Base-by-base conservation (phyloP, 1,284 basidiomycete species). In the Malassezia psittaci region DNA sequence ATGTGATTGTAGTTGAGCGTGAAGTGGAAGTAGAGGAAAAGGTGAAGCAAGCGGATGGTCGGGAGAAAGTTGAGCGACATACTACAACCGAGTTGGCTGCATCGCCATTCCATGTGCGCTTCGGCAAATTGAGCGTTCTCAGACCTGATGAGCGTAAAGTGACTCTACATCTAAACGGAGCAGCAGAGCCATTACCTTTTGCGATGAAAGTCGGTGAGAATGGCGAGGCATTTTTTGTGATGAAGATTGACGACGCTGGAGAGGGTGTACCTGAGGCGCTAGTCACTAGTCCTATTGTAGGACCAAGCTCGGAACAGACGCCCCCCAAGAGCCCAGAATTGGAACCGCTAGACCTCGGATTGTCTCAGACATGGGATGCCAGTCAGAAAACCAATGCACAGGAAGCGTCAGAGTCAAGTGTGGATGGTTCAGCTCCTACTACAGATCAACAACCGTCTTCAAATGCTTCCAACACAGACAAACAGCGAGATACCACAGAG, bases 151-250 rank as follows among this genome's bases (percentile, higher is more conserved):
- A 98, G 78, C 93, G 96, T 79, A 89, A 89, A 80, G 88, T 68
- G 19, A 65, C 67, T 29, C 61, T 64, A 34, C 69, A 64, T 43
- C 60, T 74, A 41, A 74, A 74, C 61, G 62, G 61, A 51, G 65
- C 66, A 0, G 54, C 66, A n/a, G 68, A 74, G 33, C 81, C 81
- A 10, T 84, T 90, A 49, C 93, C 93, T 2, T 98, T 90, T 75
- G 83, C 82, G 71, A 99, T 99, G 94, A 98, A 99, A 79, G 91
- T 98, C 63, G 90, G 90, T 41, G 93, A 98, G 60, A 88, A 91
- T 1, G 94, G 94, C 16, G 94, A 99, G 77, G 94, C 93, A 0
- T 98, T 98, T 79, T 98, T 98, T 70, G 87, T 99, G 38, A 88
- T 98, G 65, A 91, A 99, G 77, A 96, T 93, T 1, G 89, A 94